These are phyloP conservation scores for Rosa hybrid DNA, from an alignment of 331 rosid genomes.

Conservation along the genomic window DNA sequence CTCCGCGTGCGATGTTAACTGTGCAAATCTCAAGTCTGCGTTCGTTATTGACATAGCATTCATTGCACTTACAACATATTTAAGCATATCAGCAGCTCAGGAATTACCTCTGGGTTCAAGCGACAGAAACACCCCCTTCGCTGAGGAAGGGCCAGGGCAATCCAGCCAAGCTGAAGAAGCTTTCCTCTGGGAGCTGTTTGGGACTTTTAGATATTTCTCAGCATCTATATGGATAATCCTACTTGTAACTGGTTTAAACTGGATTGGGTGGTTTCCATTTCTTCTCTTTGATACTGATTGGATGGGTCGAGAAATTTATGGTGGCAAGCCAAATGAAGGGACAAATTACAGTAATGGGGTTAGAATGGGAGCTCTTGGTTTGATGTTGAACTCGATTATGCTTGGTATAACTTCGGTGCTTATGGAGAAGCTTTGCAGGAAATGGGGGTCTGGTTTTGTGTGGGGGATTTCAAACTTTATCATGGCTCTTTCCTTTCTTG, in stretches of 20 bases:
- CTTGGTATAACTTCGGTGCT: constrained; percentile 82
- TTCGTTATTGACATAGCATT: constrained; percentile 59
- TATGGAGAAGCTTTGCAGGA: constrained; percentile 81
- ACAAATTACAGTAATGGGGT: constrained; percentile 69
- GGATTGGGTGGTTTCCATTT: constrained; percentile 96
- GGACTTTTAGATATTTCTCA: constrained; percentile 75
- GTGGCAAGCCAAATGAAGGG: constrained; percentile 82
- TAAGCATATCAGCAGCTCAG: constrained; percentile 62
- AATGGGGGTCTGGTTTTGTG: constrained; percentile 77
- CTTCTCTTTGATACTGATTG: constrained; percentile 85
- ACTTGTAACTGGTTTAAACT: constrained; percentile 69
- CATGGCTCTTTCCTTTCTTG: constrained; percentile 77
- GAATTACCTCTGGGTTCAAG: constrained; percentile 57
- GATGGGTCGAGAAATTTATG: constrained; percentile 96
- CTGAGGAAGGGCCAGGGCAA: constrained; percentile 54
- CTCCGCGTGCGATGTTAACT: constrained; percentile 61
- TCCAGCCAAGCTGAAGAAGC: constrained; percentile 69
- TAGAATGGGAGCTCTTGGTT: constrained; percentile 88
- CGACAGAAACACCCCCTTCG: constrained; percentile 30
- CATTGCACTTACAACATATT: constrained; percentile 57
- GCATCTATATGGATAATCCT: constrained; percentile 66
- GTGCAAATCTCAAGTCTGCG: constrained; percentile 95
- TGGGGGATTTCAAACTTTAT: constrained; percentile 82
- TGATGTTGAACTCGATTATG: constrained; percentile 77
- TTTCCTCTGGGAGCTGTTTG: constrained; percentile 77